Percentiles rank a stretch among this genome's conserved stretches.
phyloP scores from a whole-genome alignment of 2,329 filamentous ascomycete species.

The Scleromitrula shiraiana region DNA sequence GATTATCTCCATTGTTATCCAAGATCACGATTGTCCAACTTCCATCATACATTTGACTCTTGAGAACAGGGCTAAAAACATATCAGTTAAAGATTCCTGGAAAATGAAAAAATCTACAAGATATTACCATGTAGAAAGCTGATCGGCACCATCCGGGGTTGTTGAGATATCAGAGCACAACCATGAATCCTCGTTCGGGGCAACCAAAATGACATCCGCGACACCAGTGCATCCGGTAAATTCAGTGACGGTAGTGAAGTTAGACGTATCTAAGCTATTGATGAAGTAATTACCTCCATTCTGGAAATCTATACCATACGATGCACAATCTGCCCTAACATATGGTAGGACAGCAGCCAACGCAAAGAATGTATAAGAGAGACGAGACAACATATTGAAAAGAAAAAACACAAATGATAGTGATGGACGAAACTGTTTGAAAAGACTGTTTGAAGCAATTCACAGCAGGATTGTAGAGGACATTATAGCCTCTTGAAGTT shows the following conservation, averaged over 20 bases:
- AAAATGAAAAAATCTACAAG: too few relatives aligned
- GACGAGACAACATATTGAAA: slow-evolving; percentile 7
- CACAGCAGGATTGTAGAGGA: neutral
- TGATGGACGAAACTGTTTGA: neutral
- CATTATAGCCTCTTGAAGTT: slow-evolving; percentile 2
- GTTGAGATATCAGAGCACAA: slow-evolving; percentile 2
- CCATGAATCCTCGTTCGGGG: slow-evolving; percentile 6
- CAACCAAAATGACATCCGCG: slow-evolving; percentile 7
- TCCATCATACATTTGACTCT: slow-evolving; percentile 6
- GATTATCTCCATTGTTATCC: slow-evolving; percentile 4
- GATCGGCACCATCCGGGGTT: neutral
- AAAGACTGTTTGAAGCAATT: neutral
- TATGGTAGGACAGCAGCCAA: slow-evolving; percentile 1
- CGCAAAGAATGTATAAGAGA: slow-evolving; percentile 1
- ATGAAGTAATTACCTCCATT: slow-evolving; percentile 7
- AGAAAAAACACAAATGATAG: neutral
- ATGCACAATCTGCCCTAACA: slow-evolving; percentile 5
- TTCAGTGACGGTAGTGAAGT: slow-evolving; percentile 6
- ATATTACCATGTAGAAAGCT: slow-evolving; percentile 5
- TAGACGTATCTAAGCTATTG: slow-evolving; percentile 3
- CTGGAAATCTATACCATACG: slow-evolving; percentile 8
- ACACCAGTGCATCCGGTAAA: slow-evolving; percentile 2
- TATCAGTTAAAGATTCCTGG: neutral
- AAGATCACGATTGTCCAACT: slow-evolving; percentile 5
- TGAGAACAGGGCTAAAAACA: neutral